phyloP scores from a whole-genome alignment of 257 asterid genomes.

The Orobanche coerulescens region DNA sequence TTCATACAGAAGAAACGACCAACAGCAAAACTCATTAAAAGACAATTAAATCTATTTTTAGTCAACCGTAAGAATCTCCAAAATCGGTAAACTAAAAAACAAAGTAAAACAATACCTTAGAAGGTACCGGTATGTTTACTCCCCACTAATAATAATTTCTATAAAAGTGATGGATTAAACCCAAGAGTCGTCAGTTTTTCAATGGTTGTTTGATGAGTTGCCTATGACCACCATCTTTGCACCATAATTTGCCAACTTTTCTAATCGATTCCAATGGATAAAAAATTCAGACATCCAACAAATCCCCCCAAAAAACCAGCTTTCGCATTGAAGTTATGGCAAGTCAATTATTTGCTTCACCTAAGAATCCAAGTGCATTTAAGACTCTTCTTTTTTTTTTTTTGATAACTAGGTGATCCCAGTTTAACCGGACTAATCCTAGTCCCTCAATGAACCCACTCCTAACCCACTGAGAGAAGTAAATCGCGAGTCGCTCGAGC shows the following conservation, averaged over 20 bases:
- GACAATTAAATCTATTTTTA: background rate
- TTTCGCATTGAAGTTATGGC: background rate
- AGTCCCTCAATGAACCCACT: no score
- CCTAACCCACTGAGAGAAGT: no score
- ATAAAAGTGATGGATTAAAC: slow-evolving; percentile 66
- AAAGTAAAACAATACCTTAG: slow-evolving; percentile 28
- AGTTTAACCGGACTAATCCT: no score
- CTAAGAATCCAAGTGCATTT: no score
- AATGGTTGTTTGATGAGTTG: slow-evolving; percentile 80
- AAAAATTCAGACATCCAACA: slow-evolving; percentile 9
- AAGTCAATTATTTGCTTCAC: no score
- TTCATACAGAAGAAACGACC: background rate
- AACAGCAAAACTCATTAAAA: background rate
- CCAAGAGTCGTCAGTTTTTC: slow-evolving; percentile 77
- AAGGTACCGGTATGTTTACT: slow-evolving; percentile 77
- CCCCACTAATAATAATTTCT: slow-evolving; percentile 95
- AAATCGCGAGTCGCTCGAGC: no score
- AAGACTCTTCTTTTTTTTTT: no score
- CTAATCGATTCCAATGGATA: slow-evolving; percentile 39
- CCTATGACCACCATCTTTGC: slow-evolving; percentile 89
- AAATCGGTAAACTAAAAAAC: background rate
- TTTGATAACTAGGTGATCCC: no score
- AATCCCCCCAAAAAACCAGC: background rate
- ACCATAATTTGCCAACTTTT: slow-evolving; percentile 69
- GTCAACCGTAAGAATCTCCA: background rate